A percentile compares a stretch with the other conserved stretches of the same genome.
These are phyloP conservation scores for Candida incommunis DNA, from an alignment of 805 yeast species.

Conservation along the genomic window DNA sequence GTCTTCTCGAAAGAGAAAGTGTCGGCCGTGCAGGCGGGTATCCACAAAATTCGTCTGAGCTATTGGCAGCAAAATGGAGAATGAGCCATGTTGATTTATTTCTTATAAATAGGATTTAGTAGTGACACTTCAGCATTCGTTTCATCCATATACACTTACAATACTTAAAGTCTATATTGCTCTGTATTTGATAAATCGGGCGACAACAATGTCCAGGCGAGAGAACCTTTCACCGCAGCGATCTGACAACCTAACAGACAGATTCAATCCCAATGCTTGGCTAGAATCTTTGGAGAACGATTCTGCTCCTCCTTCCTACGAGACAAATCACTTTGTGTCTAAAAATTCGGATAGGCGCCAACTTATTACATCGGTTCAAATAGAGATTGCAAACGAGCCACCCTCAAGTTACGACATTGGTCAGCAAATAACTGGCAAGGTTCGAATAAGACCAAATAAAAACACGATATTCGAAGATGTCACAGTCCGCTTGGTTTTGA, in stretches of 20 bases:
- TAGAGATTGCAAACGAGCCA: neutral
- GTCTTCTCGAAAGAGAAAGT: no score
- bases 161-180: no score
- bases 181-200: neutral
- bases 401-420: neutral
- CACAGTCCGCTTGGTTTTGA: neutral
- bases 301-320: neutral
- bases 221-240: neutral
- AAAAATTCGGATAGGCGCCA: neutral
- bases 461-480: neutral
- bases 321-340: neutral
- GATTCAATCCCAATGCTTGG: neutral
- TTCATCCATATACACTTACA: no score
- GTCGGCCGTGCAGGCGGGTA: no score
- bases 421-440: neutral
- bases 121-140: no score
- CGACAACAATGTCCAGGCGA: neutral
- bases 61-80: no score
- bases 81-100: no score
- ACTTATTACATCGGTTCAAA: neutral
- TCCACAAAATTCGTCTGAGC: no score
- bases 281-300: neutral
- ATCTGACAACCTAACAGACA: neutral
- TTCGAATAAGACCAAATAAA: neutral
- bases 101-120: no score